phyloP scores from a whole-genome alignment of 345 rosid genomes.

The Bruguiera gymnorhiza region DNA sequence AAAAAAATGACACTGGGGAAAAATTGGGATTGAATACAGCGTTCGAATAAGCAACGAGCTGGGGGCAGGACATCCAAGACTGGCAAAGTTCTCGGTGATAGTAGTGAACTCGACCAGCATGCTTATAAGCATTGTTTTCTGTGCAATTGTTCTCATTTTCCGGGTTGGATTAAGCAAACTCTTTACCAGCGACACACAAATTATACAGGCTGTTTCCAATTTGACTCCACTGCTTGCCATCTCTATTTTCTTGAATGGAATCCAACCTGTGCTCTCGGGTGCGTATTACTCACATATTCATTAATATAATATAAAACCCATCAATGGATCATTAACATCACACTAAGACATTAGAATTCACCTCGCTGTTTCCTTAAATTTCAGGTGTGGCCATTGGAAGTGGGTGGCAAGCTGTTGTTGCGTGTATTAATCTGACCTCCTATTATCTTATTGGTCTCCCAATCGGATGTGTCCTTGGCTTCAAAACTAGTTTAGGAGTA shows the following conservation, averaged over 20 bases:
- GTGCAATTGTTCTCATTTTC: constrained; percentile 45
- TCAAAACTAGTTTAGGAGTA: constrained; percentile 74
- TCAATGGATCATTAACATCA: not conserved
- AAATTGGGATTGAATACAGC: constrained; percentile 30
- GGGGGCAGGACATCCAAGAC: constrained; percentile 75
- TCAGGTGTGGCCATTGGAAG: constrained; percentile 97
- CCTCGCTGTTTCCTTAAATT: not conserved
- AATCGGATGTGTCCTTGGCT: constrained; percentile 82
- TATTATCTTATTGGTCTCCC: constrained; percentile 92
- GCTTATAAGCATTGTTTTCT: constrained; percentile 54
- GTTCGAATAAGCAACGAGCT: constrained; percentile 88
- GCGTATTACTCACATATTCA: not conserved
- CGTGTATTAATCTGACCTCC: constrained; percentile 70
- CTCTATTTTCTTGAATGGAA: constrained; percentile 80
- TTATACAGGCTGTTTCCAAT: constrained; percentile 58
- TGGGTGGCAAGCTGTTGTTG: constrained; percentile 95
- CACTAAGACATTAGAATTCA: not conserved
- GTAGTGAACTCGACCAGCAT: constrained; percentile 69
- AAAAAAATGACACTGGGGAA: not conserved
- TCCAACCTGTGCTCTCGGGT: constrained; percentile 98
- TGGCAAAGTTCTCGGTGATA: constrained; percentile 66
- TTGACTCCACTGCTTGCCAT: constrained; percentile 78
- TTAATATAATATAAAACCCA: not conserved
- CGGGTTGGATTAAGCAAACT: constrained; percentile 58
- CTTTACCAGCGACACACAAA: constrained; percentile 60